Base-by-base conservation (phyloP, 228 moss, liverwort and hornwort genomes). In the Sphagnum fallax region DNA sequence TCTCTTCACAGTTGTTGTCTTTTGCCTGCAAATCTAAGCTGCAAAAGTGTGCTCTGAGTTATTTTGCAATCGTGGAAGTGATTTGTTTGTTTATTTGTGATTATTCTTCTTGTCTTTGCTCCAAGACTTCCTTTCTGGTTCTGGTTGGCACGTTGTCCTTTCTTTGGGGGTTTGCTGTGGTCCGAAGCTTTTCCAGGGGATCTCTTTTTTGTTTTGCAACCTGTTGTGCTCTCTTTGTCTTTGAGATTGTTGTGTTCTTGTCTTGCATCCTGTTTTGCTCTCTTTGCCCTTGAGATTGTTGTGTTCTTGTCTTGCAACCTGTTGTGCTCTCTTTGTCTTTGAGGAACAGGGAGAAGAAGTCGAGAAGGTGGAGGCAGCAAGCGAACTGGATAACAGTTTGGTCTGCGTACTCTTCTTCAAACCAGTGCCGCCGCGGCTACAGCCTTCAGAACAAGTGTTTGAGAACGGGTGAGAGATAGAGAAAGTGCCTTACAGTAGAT, bases 301-400 rank as follows among this genome's bases (percentile, higher is more conserved):
- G 59, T 11, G 59, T 60, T 11, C 12, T 11, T 11, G 12, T 60
- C 12, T 60, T 11, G 59, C 61, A 52, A 47, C 70, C 63, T 64
- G 70, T 62, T 64, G 47, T 53, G 52, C 6, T 32, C 70, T 63
- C 62, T 71, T 64, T 71, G 63, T 53, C 8, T 15, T 64, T 71
- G 47, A 47, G 7, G 32, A 32, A 32, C 32, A 32, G 32, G 32
- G 32, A 32, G 32, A 32, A 32, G 53, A 76, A 82, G 69, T 68
- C 73, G 83, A 76, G 81, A 75, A 83, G 89, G 79, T 75, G 74
- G 75, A 69, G 79, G 79, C 81, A 83, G 83, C 75, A 72, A 75
- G 71, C 89, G 86, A 89, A 78, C 89, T 89, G 89, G 89, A 89
- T 83, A 85, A 89, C 64, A 79, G 79, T 79, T 81, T 86, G 77